These are phyloP conservation scores for Talaromyces sp. DNA, from an alignment of 2,329 filamentous ascomycete genomes.

Conservation along the genomic window DNA sequence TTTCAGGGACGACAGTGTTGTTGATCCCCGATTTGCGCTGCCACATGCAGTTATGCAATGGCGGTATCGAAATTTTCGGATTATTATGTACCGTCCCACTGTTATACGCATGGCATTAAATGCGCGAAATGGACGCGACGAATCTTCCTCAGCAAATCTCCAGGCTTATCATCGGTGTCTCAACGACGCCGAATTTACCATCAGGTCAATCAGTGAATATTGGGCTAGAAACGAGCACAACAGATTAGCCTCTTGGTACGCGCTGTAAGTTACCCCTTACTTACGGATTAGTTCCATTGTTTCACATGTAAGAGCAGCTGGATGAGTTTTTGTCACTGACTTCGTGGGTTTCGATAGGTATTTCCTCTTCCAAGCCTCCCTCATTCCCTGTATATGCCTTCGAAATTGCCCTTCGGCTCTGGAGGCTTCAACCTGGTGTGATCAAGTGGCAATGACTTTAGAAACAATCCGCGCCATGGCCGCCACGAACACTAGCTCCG, in stretches of 20 bases:
- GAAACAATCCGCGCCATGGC: conserved; percentile 29
- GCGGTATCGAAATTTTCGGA: conserved; percentile 38
- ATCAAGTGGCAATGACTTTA: conserved; percentile 31
- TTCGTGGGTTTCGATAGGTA: conserved; percentile 12
- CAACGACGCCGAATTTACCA: conserved; percentile 23
- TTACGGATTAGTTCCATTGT: not conserved
- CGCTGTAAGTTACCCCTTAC: conserved; percentile 15
- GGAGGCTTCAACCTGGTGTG: conserved; percentile 29
- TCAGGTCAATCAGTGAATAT: conserved; percentile 22
- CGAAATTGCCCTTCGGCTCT: conserved; percentile 34
- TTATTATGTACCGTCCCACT: conserved; percentile 39
- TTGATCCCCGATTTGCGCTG: conserved; percentile 31
- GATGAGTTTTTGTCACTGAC: not conserved
- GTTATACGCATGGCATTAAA: conserved; percentile 20
- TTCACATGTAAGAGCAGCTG: not conserved
- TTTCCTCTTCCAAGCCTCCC: conserved; percentile 42
- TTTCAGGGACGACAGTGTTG: conserved; percentile 26
- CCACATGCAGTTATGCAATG: conserved; percentile 35
- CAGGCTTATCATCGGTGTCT: conserved; percentile 22
- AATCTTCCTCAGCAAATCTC: conserved; percentile 6
- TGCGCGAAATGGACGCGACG: conserved; percentile 3
- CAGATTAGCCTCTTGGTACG: conserved; percentile 22
- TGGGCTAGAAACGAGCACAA: conserved; percentile 36
- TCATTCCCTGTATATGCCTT: conserved; percentile 39
- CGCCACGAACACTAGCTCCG: conserved; percentile 31